Evolutionary conservation across 2,329 filamentous ascomycete genomes (phyloP).

Genomic region (Ophiognomonia clavigignenti-juglandacearum): DNA sequence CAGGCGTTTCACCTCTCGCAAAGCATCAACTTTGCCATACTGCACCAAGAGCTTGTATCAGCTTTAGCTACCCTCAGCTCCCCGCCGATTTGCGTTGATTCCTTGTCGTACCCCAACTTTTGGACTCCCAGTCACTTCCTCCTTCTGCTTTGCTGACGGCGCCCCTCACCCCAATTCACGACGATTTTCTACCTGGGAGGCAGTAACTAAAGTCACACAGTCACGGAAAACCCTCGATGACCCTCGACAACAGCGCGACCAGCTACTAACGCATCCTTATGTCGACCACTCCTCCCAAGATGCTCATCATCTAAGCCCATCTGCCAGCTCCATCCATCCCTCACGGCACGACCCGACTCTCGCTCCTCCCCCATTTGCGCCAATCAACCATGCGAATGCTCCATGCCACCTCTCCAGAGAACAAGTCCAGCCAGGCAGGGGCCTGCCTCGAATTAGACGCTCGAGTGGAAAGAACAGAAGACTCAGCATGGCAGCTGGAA

Average conservation of each 20-base stretch:
- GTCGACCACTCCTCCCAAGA: slow-evolving; percentile 14
- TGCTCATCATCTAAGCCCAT: slow-evolving; percentile 14
- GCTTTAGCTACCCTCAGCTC: not conserved
- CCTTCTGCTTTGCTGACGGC: not conserved
- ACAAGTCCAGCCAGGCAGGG: slow-evolving; percentile 2
- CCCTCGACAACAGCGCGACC: not conserved
- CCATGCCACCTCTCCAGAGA: slow-evolving; percentile 11
- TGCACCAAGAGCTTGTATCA: not conserved
- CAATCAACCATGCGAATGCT: slow-evolving; percentile 14
- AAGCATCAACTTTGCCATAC: no score
- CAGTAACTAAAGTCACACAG: no score
- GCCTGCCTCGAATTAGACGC: slow-evolving; percentile 10
- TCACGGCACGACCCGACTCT: not conserved
- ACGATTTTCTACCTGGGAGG: no score
- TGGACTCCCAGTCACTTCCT: no score
- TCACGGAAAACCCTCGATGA: no score
- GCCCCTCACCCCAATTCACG: not conserved
- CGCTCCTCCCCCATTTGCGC: slow-evolving; percentile 6
- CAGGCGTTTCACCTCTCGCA: not conserved
- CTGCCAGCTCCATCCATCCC: slow-evolving; percentile 7
- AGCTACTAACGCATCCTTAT: not conserved
- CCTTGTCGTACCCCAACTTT: no score
- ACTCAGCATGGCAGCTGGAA: not conserved
- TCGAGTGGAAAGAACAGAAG: not conserved
- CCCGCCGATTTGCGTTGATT: no score